Evolutionary conservation across 2,329 filamentous ascomycete genomes (phyloP).

Genomic region (Coccinonectria pachysandricola): DNA sequence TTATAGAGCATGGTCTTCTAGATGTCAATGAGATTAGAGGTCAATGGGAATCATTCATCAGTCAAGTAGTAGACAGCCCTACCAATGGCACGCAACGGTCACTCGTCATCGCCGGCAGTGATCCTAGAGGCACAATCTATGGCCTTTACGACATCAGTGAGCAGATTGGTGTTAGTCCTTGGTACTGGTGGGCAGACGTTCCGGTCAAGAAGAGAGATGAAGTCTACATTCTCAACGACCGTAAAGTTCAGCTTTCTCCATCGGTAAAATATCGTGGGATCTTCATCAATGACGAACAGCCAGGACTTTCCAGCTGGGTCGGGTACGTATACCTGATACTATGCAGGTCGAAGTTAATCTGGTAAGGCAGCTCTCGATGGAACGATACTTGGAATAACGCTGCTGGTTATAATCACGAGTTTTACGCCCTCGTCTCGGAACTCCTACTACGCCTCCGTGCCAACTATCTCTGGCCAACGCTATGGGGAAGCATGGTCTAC

Average conservation of each 20-base stretch:
- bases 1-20: constrained; percentile 19
- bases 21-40: constrained; percentile 46
- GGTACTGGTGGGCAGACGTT: constrained; percentile 60
- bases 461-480: constrained; percentile 65
- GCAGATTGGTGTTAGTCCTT: constrained; percentile 45
- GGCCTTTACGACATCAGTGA: constrained; percentile 60
- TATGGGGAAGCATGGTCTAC: constrained; percentile 59
- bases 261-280: constrained; percentile 61
- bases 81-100: constrained; percentile 45
- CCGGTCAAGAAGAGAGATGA: too few relatives aligned
- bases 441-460: constrained; percentile 56
- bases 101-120: constrained; percentile 57
- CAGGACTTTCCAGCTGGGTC: constrained; percentile 57
- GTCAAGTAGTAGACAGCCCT: constrained; percentile 46
- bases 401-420: constrained; percentile 45
- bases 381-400: too few relatives aligned
- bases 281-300: constrained; percentile 63
- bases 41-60: constrained; percentile 59
- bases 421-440: constrained; percentile 61
- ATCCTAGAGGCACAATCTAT: constrained; percentile 55
- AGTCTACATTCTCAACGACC: too few relatives aligned
- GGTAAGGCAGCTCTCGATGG: too few relatives aligned
- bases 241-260: too few relatives aligned
- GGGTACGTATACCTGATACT: too few relatives aligned
- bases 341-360: too few relatives aligned